Evolutionary conservation across 306 rosid genomes (phyloP).

Genomic region (Cucurbita ficifolia): DNA sequence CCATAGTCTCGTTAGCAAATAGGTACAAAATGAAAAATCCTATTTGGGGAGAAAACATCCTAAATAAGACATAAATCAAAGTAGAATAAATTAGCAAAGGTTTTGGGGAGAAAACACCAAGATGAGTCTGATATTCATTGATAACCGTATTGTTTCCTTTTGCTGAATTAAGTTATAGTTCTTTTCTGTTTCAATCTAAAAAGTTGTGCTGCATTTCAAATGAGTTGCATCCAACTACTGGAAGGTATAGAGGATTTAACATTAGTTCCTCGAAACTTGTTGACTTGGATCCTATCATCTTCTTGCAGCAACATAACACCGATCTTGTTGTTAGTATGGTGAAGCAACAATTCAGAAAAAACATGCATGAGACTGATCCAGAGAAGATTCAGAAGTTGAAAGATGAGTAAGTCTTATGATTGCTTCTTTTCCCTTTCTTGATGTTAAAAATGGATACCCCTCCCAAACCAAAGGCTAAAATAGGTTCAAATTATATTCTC

Average conservation of each 20-base stretch:
- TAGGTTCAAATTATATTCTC: background rate
- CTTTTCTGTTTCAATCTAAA: background rate
- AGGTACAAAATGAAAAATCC: background rate
- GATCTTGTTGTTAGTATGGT: slow-evolving; percentile 30
- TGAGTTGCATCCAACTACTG: background rate
- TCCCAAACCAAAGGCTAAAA: no score
- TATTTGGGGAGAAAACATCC: no score
- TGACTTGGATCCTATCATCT: background rate
- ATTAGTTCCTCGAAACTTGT: background rate
- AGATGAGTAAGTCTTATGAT: slow-evolving; percentile 67
- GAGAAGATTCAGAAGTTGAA: slow-evolving; percentile 68
- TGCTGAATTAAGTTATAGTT: background rate
- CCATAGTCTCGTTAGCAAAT: background rate
- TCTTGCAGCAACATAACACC: slow-evolving; percentile 42
- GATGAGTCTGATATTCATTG: no score
- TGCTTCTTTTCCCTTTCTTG: background rate
- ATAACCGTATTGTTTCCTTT: background rate
- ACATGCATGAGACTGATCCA: slow-evolving; percentile 76
- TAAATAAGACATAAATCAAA: no score
- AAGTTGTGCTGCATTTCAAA: background rate
- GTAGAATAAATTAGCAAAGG: no score
- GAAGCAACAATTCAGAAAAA: slow-evolving; percentile 52
- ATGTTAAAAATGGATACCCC: no score
- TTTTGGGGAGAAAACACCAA: no score
- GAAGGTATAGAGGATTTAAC: background rate